Conservation (phyloP, 73 alveolate genomes). For the Paramecium octaurelia region DNA sequence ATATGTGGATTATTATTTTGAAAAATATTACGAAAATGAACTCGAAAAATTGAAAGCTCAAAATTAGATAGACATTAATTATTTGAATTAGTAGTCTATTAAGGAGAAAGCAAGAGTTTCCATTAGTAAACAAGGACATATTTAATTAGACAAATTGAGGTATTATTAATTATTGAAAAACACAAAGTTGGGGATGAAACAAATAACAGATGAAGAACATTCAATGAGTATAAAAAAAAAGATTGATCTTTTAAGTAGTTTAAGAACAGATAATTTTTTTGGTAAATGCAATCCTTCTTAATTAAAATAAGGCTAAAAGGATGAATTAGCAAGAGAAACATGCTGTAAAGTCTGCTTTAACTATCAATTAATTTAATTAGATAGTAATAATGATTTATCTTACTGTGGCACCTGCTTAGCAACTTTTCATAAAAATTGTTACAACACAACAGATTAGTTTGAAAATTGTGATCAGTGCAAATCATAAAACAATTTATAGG, state of each 20-base stretch:
- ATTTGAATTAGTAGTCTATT: neutral
- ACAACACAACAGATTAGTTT: neutral
- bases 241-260: neutral
- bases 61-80: neutral
- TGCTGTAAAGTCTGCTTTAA: neutral
- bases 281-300: neutral
- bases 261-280: neutral
- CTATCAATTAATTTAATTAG: neutral
- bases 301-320: neutral
- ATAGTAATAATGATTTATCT: neutral
- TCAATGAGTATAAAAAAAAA: neutral
- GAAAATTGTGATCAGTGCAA: neutral
- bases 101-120: neutral
- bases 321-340: neutral
- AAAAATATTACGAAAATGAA: neutral
- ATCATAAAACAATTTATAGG: neutral
- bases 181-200: neutral
- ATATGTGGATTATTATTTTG: neutral
- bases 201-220: neutral
- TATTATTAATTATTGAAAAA: neutral
- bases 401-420: neutral
- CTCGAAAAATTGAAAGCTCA: neutral
- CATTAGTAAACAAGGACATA: neutral
- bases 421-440: neutral
- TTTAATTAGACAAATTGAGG: neutral